These are phyloP conservation scores for Astragalus membranaceus DNA, from an alignment of 306 rosid genomes.

Conservation along the genomic window DNA sequence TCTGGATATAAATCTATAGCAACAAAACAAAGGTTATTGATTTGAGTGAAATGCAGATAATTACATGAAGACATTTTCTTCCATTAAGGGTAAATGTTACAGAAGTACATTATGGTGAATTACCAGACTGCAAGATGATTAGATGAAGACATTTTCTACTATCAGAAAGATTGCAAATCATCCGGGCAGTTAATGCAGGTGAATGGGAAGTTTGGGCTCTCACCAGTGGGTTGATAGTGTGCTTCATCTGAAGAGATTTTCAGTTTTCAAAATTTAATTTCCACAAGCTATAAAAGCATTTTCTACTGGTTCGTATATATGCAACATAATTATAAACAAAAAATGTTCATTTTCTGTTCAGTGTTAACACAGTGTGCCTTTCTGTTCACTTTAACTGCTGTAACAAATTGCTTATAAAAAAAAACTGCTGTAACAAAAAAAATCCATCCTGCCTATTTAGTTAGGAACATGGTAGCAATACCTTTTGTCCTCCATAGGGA, in stretches of 20 bases:
- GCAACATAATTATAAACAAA: neutral
- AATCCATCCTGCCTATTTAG: neutral
- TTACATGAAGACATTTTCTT: no score
- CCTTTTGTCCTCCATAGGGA: slow-evolving; percentile 41
- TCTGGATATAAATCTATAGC: neutral
- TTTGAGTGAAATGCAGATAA: neutral
- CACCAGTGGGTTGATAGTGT: neutral
- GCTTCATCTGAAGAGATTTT: neutral
- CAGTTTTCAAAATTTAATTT: neutral
- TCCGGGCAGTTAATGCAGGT: no score
- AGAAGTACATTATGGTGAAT: no score
- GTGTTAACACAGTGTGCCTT: neutral
- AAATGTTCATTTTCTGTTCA: neutral
- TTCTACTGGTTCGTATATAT: neutral
- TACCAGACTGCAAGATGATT: no score
- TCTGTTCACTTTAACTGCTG: neutral
- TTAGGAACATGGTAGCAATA: slow-evolving; percentile 8
- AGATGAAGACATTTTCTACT: no score
- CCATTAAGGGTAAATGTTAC: no score
- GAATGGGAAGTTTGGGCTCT: no score
- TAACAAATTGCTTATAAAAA: no score
- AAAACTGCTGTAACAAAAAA: neutral
- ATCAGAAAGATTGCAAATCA: no score
- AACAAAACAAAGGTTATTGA: neutral
- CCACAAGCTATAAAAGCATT: neutral